Evolutionary conservation across 805 yeast genomes (phyloP), one percentile per base, ranked within the genome.

Genomic region (Saccharomycopsis guyanensis): DNA sequence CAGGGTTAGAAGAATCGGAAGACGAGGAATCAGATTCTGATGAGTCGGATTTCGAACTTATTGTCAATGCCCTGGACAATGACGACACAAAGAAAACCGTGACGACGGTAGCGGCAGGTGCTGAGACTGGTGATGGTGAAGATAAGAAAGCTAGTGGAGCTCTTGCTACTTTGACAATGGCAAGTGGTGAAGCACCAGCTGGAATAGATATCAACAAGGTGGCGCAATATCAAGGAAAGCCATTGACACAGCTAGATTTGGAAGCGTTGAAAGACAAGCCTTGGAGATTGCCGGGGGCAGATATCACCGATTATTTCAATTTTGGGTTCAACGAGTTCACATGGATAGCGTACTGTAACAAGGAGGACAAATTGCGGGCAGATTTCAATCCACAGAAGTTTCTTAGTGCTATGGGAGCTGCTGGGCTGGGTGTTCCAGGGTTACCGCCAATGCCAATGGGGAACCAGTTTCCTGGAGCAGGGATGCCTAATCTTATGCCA

Each of bases 281-380:
- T 6, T 93, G 99, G 99, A 76, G 98, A 60, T 80, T 85, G 53
- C 97, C 97, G 1, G 98, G 97, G 33, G 95, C 96, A 3, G 97
- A 93, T 64, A 66, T 86, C 35, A 76, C 95, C 5, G 97, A 93
- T 63, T 94, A 88, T 64, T 93, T 93, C 71, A 93, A 93, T 66
- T 93, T 80, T 59, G 98, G 98, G 1, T 93, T 93, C 60, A 95
- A 93, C 61, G 99, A 93, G 66, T 75, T 85, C 54, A 84, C 97
- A 13, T 93, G 99, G 99, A 79, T 84, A 45, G 87, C 89, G 20
- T 93, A 93, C 65, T 80, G 96, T 55, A 71, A 80, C 36, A 87
- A 86, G 61, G 96, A 89, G 59, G 96, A 89, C 61, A 80, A 78
- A 54, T 58, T 82, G 41, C 73, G 93, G 46, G 80, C 81, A 4